Evolutionary conservation across 176 grass and related monocot genomes (phyloP), one percentile per base, ranked within the genome.

Genomic region (Aegilops speltoides): DNA sequence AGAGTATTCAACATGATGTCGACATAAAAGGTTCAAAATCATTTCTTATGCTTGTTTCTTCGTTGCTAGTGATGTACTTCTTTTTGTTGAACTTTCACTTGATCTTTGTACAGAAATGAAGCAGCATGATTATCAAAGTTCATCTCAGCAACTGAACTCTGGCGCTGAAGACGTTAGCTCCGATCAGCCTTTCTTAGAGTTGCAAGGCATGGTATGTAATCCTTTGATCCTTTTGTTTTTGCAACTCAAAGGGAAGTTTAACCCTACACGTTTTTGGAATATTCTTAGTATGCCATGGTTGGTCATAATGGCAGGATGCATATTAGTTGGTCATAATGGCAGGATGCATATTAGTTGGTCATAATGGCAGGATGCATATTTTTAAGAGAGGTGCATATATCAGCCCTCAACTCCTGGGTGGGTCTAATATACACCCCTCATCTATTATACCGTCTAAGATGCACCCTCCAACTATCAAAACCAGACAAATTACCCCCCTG

Each of bases 51-150:
- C 50, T 5, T 29, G 52, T 79, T 73, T 50, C 72, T 67, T 86
- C 29, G 46, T 86, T 86, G 23, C 61, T 68, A 54, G 45, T 83
- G 48, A 75, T 80, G 45, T 11, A 46, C 37, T 38, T 38, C 13
- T 66, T 60, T 73, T 78, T 59, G 31, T 31, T 36, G n/a, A 48
- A 52, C 7, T 80, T n/a, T 66, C 43, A 8, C 36, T 85, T 10
- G 7, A 85, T 90, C 59, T 87, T 84, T 82, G 28, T 40, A 85
- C 45, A 87, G 91, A 87, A 57, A 10, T 62, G 57, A 64, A 80
- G 63, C 68, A 84, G 67, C 81, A 19, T 85, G 82, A 78, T 85
- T 45, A 20, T 82, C 3, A 8, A 25, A 78, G 73, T 40, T 78
- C 54, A 48, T 72, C 22, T 61, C 60, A 63, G 33, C 24, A 73